Base-by-base conservation (phyloP, 2,329 filamentous ascomycete genomes). In the Aspergillus thermomutatus region DNA sequence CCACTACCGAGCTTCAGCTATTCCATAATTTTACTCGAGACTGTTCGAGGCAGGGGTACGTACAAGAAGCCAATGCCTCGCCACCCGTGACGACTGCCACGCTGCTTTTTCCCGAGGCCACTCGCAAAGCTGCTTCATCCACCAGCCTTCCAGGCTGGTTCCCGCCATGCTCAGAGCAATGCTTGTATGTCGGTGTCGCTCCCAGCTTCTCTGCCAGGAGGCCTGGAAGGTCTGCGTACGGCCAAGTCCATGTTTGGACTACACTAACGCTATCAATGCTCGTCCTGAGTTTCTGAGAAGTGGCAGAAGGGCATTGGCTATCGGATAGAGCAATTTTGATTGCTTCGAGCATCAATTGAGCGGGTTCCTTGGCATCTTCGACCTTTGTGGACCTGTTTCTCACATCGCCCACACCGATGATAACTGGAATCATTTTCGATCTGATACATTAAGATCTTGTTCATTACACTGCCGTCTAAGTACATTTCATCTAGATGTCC, bases 401-500 rank as follows among this genome's bases (percentile, higher is more conserved):
- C 59, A 86, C 70, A 64, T 88, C 86, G 54, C 79, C 85, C 0
- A 88, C 82, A 28, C 85, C 86, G 50, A 89, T 77, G 27, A 88
- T 80, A 23, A 89, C 72, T 0, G 86, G 86, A 14, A 57, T 58
- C 60, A 63, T 63, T 3, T 37, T 58, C 6, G 14, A 26, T 19
- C 9, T 7, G n/a, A n/a, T n/a, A n/a, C n/a, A n/a, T n/a, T n/a
- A n/a, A n/a, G n/a, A n/a, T n/a, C n/a, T n/a, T n/a, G n/a, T n/a
- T n/a, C n/a, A n/a, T n/a, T n/a, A n/a, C n/a, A n/a, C n/a, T n/a
- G n/a, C n/a, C n/a, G n/a, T n/a, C 25, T 25, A n/a, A 37, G 4
- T 37, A 37, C 6, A 37, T 10, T 17, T 17, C 31, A 37, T 37
- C 14, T 37, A 10, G 6, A 10, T 7, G 2, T 17, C 9, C 8